These are phyloP conservation scores for Xylariaceae sp. DNA, from an alignment of 2,329 filamentous ascomycete species.

Conservation along the genomic window DNA sequence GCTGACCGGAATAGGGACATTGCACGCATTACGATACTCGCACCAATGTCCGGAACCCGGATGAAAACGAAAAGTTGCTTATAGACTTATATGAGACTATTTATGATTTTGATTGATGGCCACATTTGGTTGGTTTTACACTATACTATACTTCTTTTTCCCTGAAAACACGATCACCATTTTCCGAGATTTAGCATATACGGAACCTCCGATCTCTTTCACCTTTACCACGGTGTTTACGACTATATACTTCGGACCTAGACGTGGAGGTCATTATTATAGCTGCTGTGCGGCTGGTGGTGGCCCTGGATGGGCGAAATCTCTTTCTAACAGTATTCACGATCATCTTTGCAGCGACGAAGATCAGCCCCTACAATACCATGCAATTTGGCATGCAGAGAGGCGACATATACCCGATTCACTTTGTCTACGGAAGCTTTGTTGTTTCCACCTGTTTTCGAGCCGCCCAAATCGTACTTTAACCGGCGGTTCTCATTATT, in stretches of 20 bases:
- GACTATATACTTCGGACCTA: not conserved
- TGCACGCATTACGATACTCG: conserved; percentile 27
- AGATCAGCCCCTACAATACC: not conserved
- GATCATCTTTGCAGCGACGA: not conserved
- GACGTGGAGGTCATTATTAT: not conserved
- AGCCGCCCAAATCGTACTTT: not conserved
- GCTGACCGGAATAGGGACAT: conserved; percentile 17
- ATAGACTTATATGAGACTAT: conserved; percentile 27
- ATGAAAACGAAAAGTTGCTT: conserved; percentile 22
- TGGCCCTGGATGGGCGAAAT: not conserved
- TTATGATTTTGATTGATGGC: conserved; percentile 13
- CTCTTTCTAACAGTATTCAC: not conserved
- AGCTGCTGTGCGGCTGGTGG: not conserved
- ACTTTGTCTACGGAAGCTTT: not conserved
- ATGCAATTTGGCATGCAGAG: not conserved
- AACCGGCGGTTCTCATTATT: conserved; percentile 19
- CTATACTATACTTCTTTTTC: conserved; percentile 3
- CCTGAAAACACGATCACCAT: not conserved
- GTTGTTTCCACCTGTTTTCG: no score
- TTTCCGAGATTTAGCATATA: not conserved
- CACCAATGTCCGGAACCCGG: conserved; percentile 19
- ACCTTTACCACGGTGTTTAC: not conserved
- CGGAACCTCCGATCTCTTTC: not conserved
- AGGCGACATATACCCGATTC: not conserved
- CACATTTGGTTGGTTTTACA: conserved; percentile 16